A percentile compares a stretch with the other conserved stretches of the same genome.
Conservation (phyloP, 768 basidiomycete genomes). For the Mycena albidolilacea region DNA sequence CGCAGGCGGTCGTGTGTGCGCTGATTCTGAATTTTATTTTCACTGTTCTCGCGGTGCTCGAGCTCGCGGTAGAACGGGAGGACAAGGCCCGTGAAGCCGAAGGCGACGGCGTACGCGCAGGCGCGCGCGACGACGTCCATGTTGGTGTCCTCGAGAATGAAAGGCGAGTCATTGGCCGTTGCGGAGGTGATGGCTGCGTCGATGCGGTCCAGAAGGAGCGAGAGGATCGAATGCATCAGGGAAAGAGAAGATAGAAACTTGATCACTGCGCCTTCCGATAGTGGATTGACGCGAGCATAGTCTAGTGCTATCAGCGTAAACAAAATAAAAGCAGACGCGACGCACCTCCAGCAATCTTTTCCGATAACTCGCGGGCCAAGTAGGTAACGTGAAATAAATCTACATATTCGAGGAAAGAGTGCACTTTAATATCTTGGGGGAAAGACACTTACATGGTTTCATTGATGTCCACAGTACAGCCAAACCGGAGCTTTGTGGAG, state of each 20-base stretch:
- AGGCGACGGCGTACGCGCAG: background rate
- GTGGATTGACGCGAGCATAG: conserved; percentile 3
- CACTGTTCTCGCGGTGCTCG: conserved; percentile 30
- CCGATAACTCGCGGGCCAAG: conserved; percentile 13
- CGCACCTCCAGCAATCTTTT: conserved; percentile 21
- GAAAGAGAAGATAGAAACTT: conserved; percentile 9
- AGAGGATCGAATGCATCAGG: background rate
- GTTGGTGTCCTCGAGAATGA: background rate
- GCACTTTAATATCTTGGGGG: no score
- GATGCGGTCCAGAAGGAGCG: background rate
- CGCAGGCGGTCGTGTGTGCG: conserved; percentile 4
- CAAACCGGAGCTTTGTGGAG: no score
- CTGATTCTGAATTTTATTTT: background rate
- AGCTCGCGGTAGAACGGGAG: conserved; percentile 27
- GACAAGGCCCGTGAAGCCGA: conserved; percentile 12
- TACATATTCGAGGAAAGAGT: background rate
- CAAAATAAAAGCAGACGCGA: background rate
- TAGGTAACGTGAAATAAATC: conserved; percentile 14
- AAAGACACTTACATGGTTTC: no score
- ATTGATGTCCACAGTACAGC: no score
- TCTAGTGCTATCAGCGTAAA: background rate
- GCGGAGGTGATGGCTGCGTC: background rate
- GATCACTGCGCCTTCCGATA: conserved; percentile 8
- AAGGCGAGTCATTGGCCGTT: background rate
- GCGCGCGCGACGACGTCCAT: background rate